Conservation (phyloP, 1,284 basidiomycete genomes). For the Marasmius fiardii region DNA sequence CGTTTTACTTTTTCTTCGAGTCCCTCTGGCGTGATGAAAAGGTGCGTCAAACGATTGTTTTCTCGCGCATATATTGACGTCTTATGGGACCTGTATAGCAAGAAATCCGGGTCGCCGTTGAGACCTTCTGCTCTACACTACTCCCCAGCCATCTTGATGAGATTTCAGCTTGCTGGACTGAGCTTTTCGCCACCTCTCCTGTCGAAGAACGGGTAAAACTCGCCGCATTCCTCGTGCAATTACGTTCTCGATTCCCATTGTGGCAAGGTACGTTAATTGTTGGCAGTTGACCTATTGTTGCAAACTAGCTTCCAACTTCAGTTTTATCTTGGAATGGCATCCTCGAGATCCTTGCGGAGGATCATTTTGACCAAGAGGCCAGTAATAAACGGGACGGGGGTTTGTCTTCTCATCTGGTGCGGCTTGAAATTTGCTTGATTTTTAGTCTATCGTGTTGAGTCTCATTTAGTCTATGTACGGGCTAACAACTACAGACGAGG, state of each 20-base stretch:
- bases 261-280: slow-evolving; percentile 51
- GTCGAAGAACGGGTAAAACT: slow-evolving; percentile 54
- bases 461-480: slow-evolving; percentile 44
- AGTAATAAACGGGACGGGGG: slow-evolving; percentile 34
- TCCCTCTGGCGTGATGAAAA: slow-evolving; percentile 60
- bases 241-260: slow-evolving; percentile 58
- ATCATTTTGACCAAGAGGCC: slow-evolving; percentile 41
- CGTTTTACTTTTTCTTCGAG: slow-evolving; percentile 61
- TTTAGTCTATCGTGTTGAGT: slow-evolving; percentile 1
- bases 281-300: slow-evolving; percentile 5
- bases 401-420: slow-evolving; percentile 42
- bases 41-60: slow-evolving; percentile 31
- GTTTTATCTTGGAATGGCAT: slow-evolving; percentile 63
- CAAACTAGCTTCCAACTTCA: slow-evolving; percentile 21
- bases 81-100: slow-evolving; percentile 38
- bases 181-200: slow-evolving; percentile 51
- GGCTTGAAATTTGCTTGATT: slow-evolving; percentile 14
- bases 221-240: slow-evolving; percentile 57
- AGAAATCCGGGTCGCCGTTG: slow-evolving; percentile 56
- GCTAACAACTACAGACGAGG: slow-evolving; percentile 27
- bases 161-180: slow-evolving; percentile 64
- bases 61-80: background rate
- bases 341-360: slow-evolving; percentile 54
- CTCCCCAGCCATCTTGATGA: slow-evolving; percentile 60
- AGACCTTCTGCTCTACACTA: slow-evolving; percentile 54